phyloP scores from a whole-genome alignment of 352 stramenopile species.

The Phytophthora hibernalis region DNA sequence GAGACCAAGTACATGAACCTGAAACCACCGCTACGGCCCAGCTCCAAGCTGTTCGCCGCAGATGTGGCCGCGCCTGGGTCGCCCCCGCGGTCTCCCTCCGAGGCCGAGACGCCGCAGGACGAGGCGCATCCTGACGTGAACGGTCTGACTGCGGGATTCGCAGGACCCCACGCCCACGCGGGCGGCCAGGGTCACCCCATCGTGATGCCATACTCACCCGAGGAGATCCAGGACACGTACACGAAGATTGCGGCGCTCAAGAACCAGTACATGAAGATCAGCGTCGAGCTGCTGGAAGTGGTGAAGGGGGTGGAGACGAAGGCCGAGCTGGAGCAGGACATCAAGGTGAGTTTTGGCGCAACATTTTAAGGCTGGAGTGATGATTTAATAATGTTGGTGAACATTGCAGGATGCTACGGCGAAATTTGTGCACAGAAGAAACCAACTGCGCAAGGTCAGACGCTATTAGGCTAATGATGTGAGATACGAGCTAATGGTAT shows the following conservation, averaged over 20 bases:
- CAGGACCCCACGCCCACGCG: constrained; percentile 37
- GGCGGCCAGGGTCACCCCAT: constrained; percentile 40
- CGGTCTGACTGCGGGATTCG: constrained; percentile 41
- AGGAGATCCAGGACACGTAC: constrained; percentile 90
- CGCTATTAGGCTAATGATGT: neutral
- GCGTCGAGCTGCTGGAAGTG: constrained; percentile 61
- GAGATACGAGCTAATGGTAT: neutral
- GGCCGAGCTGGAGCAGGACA: constrained; percentile 15
- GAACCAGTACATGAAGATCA: constrained; percentile 83
- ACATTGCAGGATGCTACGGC: constrained; percentile 49
- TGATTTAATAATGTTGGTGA: constrained; percentile 6
- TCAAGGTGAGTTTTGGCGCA: constrained; percentile 23
- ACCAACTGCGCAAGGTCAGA: constrained; percentile 73
- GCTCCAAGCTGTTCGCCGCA: constrained; percentile 76
- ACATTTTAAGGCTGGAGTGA: neutral
- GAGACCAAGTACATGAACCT: constrained; percentile 88
- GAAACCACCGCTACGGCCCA: constrained; percentile 82
- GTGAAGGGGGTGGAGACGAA: constrained; percentile 62
- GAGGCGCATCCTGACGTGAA: constrained; percentile 59
- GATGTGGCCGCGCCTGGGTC: constrained; percentile 42
- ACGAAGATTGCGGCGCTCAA: constrained; percentile 84
- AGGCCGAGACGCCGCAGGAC: constrained; percentile 52
- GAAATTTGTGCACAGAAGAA: constrained; percentile 66
- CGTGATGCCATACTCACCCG: constrained; percentile 75
- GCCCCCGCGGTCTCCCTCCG: constrained; percentile 36